phyloP scores from a whole-genome alignment of 169 alveolate species.

The Pseudocohnilembus persalinus region DNA sequence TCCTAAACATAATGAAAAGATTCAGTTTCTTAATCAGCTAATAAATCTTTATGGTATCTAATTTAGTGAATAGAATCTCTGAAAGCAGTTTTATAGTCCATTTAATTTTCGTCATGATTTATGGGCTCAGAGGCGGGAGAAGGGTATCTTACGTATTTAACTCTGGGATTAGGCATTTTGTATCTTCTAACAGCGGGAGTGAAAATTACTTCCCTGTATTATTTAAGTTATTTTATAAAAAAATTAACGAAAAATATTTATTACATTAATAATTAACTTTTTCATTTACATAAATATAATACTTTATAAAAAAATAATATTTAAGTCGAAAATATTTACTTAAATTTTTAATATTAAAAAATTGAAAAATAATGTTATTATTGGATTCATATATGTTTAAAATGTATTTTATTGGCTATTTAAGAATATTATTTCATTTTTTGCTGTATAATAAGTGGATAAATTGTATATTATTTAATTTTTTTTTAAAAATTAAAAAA shows the following conservation, averaged over 20 bases:
- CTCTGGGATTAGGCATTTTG: conserved; percentile 15
- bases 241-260: too few relatives aligned
- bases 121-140: conserved; percentile 35
- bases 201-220: conserved; percentile 10
- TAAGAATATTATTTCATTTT: too few relatives aligned
- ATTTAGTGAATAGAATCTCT: conserved; percentile 31
- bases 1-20: neutral
- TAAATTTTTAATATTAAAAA: too few relatives aligned
- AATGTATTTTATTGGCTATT: too few relatives aligned
- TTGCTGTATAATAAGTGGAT: too few relatives aligned
- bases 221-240: neutral
- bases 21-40: neutral
- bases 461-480: too few relatives aligned
- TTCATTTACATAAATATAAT: too few relatives aligned
- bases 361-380: neutral
- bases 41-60: conserved; percentile 11
- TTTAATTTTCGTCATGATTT: neutral
- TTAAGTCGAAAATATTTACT: neutral
- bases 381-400: neutral
- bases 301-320: neutral
- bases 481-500: too few relatives aligned
- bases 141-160: conserved; percentile 20
- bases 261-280: neutral
- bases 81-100: conserved; percentile 27
- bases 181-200: conserved; percentile 25